Base-by-base conservation (phyloP, 108 stramenopile species). In the Nitzschia sp. region DNA sequence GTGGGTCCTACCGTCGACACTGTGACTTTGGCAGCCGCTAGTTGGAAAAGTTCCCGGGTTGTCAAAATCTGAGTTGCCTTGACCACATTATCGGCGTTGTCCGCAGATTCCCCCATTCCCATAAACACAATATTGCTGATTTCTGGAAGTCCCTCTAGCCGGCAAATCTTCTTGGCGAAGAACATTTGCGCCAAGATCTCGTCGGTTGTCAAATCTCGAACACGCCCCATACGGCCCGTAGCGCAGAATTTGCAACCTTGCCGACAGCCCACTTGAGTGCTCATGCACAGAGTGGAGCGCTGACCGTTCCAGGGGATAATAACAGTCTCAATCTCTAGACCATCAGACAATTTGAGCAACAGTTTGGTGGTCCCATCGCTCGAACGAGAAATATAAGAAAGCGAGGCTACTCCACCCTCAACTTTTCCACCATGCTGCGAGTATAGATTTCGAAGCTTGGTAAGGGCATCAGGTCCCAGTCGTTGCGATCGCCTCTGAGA, bases 211-310 rank as follows among this genome's bases (percentile, higher is more conserved):
- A 97, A 67, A 27, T 71, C 72, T 29, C 93, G 80, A 53, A 66
- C 24, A 5, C 47, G 45, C 17, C 72, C 83, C 96, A 97, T 97
- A 13, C 78, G 82, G 15, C 90, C 90, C 11, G 85, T 86, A 15
- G 84, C 86, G 81, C 96, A 97, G 73, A 96, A 96, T 11, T 77
- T 78, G 60, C 96, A 97, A 26, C 87, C 96, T 74, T 92, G 92
- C 17, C 81, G 79, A 68, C 96, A 97, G 46, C 96, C 96, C 3
- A 97, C 91, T 78, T 97, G 96, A 9, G 92, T 84, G 31, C 82
- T 83, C 46, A 92, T 77, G 66, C 91, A 92, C 4, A 78, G 84
- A 61, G 76, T 85, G 70, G 82, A 78, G 30, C 85, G 82, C 23
- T 72, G 55, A 82, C 78, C 82, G 35, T 59, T 42, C 84, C 80